These are phyloP conservation scores for Phytophthora crassamura DNA, from an alignment of 352 stramenopile species.

Conservation along the genomic window DNA sequence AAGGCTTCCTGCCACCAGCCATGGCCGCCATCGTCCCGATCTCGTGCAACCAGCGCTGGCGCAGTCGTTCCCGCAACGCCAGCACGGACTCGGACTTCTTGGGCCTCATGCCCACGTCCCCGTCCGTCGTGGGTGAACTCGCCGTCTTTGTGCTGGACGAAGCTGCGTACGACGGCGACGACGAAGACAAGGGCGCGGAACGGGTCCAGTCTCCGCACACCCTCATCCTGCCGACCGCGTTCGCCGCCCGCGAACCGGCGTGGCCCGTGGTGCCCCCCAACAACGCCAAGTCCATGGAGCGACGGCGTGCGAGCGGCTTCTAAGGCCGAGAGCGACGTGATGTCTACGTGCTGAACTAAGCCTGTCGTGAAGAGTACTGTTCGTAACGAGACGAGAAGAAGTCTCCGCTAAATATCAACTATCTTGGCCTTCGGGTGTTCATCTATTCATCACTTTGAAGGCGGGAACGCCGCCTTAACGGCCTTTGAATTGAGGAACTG, in stretches of 20 bases:
- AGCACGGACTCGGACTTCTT: constrained; percentile 47
- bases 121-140: constrained; percentile 7
- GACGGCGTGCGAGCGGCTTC: constrained; percentile 44
- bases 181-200: constrained; percentile 47
- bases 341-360: constrained; percentile 7
- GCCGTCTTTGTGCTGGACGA: constrained; percentile 18
- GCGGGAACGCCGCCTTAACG: constrained; percentile 31
- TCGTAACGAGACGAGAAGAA: constrained; percentile 8
- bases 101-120: constrained; percentile 15
- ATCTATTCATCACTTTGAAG: constrained; percentile 9
- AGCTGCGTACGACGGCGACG: constrained; percentile 18
- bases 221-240: constrained; percentile 56
- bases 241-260: constrained; percentile 21
- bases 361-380: constrained; percentile 13
- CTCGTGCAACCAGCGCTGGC: constrained; percentile 60
- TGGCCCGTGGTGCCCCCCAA: constrained; percentile 13
- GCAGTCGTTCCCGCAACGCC: constrained; percentile 56
- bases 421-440: constrained; percentile 3
- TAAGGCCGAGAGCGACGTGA: not conserved
- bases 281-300: constrained; percentile 49
- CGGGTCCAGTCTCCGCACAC: constrained; percentile 42
- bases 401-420: constrained; percentile 24
- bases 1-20: not conserved
- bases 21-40: constrained; percentile 70
- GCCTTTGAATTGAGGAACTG: constrained; percentile 60